Evolutionary conservation across 495 filamentous ascomycete species (phyloP).

Genomic region (Neurospora sp.): DNA sequence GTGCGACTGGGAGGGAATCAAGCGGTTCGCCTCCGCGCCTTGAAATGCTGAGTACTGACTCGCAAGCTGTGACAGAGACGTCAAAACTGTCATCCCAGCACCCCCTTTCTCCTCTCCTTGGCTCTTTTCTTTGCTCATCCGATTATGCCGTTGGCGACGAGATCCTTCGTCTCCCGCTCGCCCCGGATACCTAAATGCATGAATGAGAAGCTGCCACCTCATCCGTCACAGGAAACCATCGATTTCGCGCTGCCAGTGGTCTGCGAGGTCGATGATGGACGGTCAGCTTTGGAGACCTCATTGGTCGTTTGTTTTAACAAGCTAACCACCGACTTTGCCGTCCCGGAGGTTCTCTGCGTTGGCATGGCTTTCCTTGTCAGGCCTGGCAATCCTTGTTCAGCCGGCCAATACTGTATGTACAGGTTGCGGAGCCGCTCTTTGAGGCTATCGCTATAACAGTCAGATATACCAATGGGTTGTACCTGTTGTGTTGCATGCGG

Average conservation of each 20-base stretch:
- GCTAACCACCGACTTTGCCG: background rate
- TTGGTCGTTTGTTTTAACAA: background rate
- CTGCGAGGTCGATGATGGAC: background rate
- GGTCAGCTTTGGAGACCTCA: background rate
- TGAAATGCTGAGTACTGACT: background rate
- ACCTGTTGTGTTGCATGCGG: background rate
- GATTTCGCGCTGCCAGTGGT: background rate
- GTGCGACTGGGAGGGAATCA: background rate
- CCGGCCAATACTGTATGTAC: background rate
- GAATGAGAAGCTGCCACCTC: background rate
- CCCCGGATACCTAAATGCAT: background rate
- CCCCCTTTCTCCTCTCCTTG: background rate
- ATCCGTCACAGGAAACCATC: background rate
- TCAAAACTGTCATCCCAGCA: background rate
- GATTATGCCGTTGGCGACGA: background rate
- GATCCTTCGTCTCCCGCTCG: background rate
- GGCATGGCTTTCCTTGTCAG: background rate
- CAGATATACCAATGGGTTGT: background rate
- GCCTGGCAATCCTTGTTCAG: background rate
- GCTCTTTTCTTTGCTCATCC: background rate
- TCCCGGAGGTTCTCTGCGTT: background rate
- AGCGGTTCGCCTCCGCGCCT: background rate
- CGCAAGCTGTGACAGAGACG: background rate
- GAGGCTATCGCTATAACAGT: background rate
- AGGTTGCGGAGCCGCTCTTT: background rate